Conservation (phyloP, 2,329 filamentous ascomycete species). For the Fusarium protoensiforme region DNA sequence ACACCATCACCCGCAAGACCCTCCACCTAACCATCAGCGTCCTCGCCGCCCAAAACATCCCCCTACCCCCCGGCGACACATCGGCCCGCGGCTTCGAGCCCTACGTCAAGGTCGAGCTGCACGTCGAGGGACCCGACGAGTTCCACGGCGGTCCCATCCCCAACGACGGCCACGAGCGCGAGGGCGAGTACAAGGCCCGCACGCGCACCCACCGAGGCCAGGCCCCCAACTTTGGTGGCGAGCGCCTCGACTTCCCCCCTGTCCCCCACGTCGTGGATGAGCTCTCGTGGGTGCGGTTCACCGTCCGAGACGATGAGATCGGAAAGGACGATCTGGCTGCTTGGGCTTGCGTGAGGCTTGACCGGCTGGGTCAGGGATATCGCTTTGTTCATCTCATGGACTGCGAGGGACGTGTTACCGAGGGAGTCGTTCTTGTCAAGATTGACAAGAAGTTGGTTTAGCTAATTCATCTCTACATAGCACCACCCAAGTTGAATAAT, state of each 20-base stretch:
- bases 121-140: constrained; percentile 75
- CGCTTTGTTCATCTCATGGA: constrained; percentile 83
- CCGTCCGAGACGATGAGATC: constrained; percentile 88
- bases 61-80: constrained; percentile 67
- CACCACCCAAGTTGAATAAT: constrained; percentile 6
- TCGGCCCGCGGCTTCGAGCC: constrained; percentile 72
- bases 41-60: constrained; percentile 80
- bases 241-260: constrained; percentile 67
- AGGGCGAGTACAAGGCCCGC: constrained; percentile 65
- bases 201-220: constrained; percentile 68
- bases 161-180: constrained; percentile 54
- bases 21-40: constrained; percentile 79
- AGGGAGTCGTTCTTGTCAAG: constrained; percentile 78
- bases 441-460: constrained; percentile 68
- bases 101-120: constrained; percentile 86
- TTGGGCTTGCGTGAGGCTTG: constrained; percentile 90
- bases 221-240: constrained; percentile 71
- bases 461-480: background rate
- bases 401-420: constrained; percentile 70
- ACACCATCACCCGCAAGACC: constrained; percentile 61
- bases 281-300: constrained; percentile 82
- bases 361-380: constrained; percentile 80
- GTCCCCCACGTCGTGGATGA: constrained; percentile 71
- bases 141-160: constrained; percentile 49
- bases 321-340: constrained; percentile 82